phyloP scores from a whole-genome alignment of 2,329 filamentous ascomycete species.

The Trichoderma afroharzianum region DNA sequence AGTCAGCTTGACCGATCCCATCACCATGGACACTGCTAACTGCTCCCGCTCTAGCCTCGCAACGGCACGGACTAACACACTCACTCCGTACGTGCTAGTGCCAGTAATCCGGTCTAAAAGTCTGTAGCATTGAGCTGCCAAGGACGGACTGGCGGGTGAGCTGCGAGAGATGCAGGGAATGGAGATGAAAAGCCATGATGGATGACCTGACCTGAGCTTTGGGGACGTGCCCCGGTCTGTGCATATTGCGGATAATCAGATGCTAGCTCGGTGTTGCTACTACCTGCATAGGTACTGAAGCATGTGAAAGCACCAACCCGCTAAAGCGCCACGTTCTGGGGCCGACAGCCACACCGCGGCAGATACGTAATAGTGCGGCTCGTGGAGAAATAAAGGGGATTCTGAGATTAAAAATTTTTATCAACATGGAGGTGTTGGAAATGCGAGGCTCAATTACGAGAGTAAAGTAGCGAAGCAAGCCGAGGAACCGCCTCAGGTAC shows the following conservation, averaged over 20 bases:
- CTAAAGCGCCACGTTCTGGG: not conserved
- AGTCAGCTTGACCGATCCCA: slow-evolving; percentile 5
- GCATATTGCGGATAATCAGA: not conserved
- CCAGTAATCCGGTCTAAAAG: not conserved
- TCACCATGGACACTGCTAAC: not conserved
- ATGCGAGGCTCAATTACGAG: not conserved
- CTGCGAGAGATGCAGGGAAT: not conserved
- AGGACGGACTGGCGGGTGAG: not conserved
- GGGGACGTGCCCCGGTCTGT: not conserved
- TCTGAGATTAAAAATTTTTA: not conserved
- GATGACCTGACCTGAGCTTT: slow-evolving; percentile 7
- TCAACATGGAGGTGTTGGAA: not conserved
- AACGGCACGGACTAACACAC: not conserved
- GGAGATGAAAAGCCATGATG: not conserved
- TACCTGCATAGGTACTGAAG: no score
- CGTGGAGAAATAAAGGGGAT: not conserved
- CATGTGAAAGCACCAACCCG: slow-evolving; percentile 2
- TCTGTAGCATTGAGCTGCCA: not conserved
- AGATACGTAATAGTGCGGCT: slow-evolving; percentile 14
- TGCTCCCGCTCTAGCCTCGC: not conserved
- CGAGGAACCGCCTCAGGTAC: not conserved
- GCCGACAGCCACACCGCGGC: slow-evolving; percentile 5
- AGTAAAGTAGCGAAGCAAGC: not conserved
- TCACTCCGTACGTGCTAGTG: not conserved
- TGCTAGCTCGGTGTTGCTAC: not conserved